Conservation (phyloP, 2,329 filamentous ascomycete species). For the Chrysosporium keratinophilum region DNA sequence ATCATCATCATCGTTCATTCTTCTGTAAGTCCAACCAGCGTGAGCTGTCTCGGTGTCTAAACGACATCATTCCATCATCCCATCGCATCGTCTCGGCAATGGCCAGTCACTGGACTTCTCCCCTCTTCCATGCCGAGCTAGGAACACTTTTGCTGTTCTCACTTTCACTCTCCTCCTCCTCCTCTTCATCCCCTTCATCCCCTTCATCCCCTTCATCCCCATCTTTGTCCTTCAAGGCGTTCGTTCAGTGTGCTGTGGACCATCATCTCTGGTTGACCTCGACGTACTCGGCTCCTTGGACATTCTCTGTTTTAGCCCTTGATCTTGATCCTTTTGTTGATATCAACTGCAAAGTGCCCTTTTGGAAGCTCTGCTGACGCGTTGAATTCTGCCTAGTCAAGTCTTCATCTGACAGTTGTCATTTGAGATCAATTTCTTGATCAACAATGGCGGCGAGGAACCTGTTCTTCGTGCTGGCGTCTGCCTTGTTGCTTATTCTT, state of each 20-base stretch:
- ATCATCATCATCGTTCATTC: neutral
- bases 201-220: constrained; percentile 3
- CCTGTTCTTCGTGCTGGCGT: constrained; percentile 4
- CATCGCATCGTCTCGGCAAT: constrained; percentile 10
- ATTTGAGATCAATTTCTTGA: neutral
- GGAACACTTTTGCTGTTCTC: constrained; percentile 1
- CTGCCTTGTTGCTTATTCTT: neutral
- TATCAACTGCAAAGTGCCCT: neutral
- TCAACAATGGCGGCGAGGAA: constrained; percentile 6
- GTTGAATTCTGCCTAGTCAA: neutral
- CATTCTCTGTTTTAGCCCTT: neutral
- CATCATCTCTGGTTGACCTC: neutral
- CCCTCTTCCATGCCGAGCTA: constrained; percentile 4
- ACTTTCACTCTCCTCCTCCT: neutral
- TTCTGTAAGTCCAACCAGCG: constrained; percentile 1
- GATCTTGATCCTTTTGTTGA: neutral
- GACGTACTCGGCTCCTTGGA: neutral
- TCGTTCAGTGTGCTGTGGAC: neutral
- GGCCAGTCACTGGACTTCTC: constrained; percentile 1
- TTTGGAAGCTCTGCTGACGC: constrained; percentile 1
- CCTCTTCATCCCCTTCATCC: neutral
- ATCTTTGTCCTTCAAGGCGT: neutral
- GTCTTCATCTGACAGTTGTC: neutral
- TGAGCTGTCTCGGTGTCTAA: neutral
- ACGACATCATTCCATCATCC: neutral